Percentiles rank a stretch among this genome's conserved stretches.
Conservation (phyloP, 2,329 filamentous ascomycete species). For the Madurella fahalii region DNA sequence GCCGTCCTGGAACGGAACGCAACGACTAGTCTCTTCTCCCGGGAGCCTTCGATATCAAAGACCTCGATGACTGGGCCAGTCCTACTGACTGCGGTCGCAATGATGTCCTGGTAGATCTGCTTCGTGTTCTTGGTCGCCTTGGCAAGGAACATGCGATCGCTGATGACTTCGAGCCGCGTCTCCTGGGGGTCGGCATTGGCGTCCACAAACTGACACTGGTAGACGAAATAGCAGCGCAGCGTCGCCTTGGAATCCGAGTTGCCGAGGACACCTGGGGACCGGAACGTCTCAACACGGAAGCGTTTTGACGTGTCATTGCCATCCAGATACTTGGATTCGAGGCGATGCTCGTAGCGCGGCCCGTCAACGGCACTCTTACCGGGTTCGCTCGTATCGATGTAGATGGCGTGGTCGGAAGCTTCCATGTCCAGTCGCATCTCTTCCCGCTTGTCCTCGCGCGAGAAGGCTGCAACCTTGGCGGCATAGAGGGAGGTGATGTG, state of each 20-base stretch:
- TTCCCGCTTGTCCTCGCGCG: conserved; percentile 86
- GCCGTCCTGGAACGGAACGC: conserved; percentile 93
- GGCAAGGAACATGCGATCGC: conserved; percentile 88
- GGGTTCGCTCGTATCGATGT: conserved; percentile 94
- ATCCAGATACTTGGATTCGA: conserved; percentile 94
- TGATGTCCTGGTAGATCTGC: conserved; percentile 90
- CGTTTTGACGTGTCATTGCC: conserved; percentile 65
- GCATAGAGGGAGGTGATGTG: conserved; percentile 96
- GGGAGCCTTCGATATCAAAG: conserved; percentile 87
- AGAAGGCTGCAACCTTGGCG: conserved; percentile 90
- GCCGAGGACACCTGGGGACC: conserved; percentile 78
- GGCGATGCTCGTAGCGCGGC: conserved; percentile 87
- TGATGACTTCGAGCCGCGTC: conserved; percentile 85
- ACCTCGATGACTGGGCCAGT: conserved; percentile 96
- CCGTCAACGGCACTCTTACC: conserved; percentile 72
- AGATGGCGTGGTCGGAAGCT: conserved; percentile 89
- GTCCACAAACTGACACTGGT: conserved; percentile 87
- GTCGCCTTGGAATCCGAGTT: conserved; percentile 69
- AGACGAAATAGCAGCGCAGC: conserved; percentile 96
- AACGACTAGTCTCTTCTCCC: conserved; percentile 90
- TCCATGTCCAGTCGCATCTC: conserved; percentile 97
- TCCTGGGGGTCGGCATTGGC: conserved; percentile 70
- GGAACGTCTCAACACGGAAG: conserved; percentile 96
- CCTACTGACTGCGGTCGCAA: conserved; percentile 75
- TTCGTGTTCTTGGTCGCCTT: conserved; percentile 97